Evolutionary conservation across 805 yeast genomes (phyloP).

Genomic region (Cyberlindnera nakhonratchasimensis): DNA sequence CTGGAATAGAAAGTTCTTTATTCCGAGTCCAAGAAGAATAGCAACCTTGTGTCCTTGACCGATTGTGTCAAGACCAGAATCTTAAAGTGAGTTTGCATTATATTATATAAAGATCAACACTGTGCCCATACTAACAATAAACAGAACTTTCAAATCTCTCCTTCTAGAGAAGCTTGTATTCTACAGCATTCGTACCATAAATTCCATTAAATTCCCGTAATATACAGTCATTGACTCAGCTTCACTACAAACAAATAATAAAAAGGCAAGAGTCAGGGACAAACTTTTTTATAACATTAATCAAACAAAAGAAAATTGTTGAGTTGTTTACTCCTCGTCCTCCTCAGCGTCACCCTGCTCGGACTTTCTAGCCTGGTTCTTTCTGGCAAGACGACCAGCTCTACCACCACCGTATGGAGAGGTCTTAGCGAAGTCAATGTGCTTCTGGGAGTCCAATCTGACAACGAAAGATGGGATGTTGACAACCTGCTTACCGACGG

Average conservation of each 20-base stretch:
- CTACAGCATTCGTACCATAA: background rate
- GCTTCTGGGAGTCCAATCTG: conserved; percentile 99
- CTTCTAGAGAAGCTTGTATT: background rate
- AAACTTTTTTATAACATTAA: conserved; percentile 14
- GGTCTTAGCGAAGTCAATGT: conserved; percentile 98
- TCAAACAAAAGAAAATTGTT: background rate
- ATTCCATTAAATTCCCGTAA: conserved; percentile 9
- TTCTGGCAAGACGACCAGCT: conserved; percentile 99
- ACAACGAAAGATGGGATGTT: conserved; percentile 99
- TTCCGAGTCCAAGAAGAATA: too few relatives aligned
- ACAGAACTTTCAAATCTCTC: background rate
- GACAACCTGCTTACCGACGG: conserved; percentile 99
- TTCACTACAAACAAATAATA: conserved; percentile 6
- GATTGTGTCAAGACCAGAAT: too few relatives aligned
- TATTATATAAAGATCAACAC: too few relatives aligned
- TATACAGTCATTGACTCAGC: conserved; percentile 7
- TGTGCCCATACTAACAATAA: too few relatives aligned
- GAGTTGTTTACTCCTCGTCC: conserved; percentile 58
- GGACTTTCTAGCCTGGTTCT: conserved; percentile 32
- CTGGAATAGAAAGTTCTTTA: too few relatives aligned
- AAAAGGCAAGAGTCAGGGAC: conserved; percentile 8
- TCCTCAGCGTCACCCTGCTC: conserved; percentile 50
- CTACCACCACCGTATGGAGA: conserved; percentile 99
- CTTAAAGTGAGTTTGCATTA: too few relatives aligned
- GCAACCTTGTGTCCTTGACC: too few relatives aligned